Percentiles rank a stretch among this genome's conserved stretches.
These are phyloP conservation scores for Rossbeevera mucosa DNA, from an alignment of 768 basidiomycete species.

Conservation along the genomic window DNA sequence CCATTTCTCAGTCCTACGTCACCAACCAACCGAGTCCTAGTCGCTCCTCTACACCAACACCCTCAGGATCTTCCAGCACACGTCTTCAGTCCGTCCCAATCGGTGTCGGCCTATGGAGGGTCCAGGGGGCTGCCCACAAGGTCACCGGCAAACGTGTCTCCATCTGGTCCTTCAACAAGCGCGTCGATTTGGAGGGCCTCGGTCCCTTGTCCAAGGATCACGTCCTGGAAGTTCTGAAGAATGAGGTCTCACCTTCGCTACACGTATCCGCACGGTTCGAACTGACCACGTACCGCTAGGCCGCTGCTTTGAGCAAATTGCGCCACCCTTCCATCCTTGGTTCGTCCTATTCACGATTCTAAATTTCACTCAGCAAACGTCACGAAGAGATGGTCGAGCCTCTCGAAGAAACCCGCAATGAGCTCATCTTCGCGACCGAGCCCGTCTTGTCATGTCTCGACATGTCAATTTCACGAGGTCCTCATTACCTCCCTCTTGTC, in stretches of 20 bases:
- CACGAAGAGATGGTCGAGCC: slow-evolving; percentile 92
- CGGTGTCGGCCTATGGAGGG: slow-evolving; percentile 82
- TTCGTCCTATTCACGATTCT: slow-evolving; percentile 30
- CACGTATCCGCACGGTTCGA: background rate
- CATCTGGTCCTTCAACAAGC: slow-evolving; percentile 91
- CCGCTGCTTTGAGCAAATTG: slow-evolving; percentile 74
- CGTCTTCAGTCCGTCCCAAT: slow-evolving; percentile 43
- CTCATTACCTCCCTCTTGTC: slow-evolving; percentile 50
- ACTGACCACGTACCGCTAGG: slow-evolving; percentile 45
- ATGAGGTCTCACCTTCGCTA: slow-evolving; percentile 58
- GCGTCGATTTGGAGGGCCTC: slow-evolving; percentile 68
- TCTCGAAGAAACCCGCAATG: slow-evolving; percentile 84
- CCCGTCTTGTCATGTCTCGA: slow-evolving; percentile 79
- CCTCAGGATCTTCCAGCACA: slow-evolving; percentile 31
- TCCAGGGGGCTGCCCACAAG: slow-evolving; percentile 84
- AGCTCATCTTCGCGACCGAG: slow-evolving; percentile 92
- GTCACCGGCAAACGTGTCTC: slow-evolving; percentile 86
- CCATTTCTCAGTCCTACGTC: slow-evolving; percentile 76
- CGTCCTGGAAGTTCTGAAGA: slow-evolving; percentile 80
- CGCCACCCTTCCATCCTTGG: slow-evolving; percentile 93
- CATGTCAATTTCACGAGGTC: slow-evolving; percentile 65
- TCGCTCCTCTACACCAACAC: slow-evolving; percentile 35
- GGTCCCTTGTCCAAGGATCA: slow-evolving; percentile 62
- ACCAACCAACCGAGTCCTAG: slow-evolving; percentile 43
- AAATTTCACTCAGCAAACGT: slow-evolving; percentile 2